phyloP scores from a whole-genome alignment of 2,329 filamentous ascomycete genomes.

The Penicillium crustosum region DNA sequence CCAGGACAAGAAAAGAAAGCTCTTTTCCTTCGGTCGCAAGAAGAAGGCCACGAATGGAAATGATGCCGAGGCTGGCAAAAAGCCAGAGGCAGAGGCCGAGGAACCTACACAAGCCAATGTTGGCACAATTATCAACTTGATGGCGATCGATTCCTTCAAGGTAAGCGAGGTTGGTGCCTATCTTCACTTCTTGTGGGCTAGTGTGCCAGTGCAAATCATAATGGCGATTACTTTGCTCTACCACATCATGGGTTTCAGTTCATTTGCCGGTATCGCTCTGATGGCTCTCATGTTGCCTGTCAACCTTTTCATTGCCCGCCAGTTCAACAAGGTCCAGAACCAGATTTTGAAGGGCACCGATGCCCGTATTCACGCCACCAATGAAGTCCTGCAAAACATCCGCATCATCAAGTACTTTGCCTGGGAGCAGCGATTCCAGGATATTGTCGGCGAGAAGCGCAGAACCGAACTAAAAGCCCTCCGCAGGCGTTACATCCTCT shows the following conservation, averaged over 20 bases:
- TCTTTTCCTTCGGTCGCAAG: constrained; percentile 60
- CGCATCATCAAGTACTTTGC: constrained; percentile 99
- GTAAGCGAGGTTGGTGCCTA: constrained; percentile 93
- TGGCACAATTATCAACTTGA: constrained; percentile 98
- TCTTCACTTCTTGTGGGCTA: constrained; percentile 90
- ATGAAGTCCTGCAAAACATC: constrained; percentile 95
- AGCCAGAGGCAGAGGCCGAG: constrained; percentile 19
- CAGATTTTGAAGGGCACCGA: constrained; percentile 90
- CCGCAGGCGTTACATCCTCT: constrained; percentile 81
- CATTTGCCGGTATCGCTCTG: constrained; percentile 86
- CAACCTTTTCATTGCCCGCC: constrained; percentile 84
- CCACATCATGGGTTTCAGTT: constrained; percentile 85
- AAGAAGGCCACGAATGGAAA: constrained; percentile 42
- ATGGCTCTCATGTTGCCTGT: constrained; percentile 87
- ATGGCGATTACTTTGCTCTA: constrained; percentile 82
- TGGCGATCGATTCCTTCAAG: constrained; percentile 99
- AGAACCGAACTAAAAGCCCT: constrained; percentile 73
- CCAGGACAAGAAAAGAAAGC: constrained; percentile 44
- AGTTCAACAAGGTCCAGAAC: constrained; percentile 84
- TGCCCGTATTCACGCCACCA: constrained; percentile 92
- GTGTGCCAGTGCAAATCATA: constrained; percentile 82
- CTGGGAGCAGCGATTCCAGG: constrained; percentile 90
- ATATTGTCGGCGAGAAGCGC: constrained; percentile 86
- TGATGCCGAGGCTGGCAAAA: constrained; percentile 25
- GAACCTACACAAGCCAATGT: constrained; percentile 78